Conservation (phyloP, 805 yeast genomes). For the Metschnikowia koreensis region DNA sequence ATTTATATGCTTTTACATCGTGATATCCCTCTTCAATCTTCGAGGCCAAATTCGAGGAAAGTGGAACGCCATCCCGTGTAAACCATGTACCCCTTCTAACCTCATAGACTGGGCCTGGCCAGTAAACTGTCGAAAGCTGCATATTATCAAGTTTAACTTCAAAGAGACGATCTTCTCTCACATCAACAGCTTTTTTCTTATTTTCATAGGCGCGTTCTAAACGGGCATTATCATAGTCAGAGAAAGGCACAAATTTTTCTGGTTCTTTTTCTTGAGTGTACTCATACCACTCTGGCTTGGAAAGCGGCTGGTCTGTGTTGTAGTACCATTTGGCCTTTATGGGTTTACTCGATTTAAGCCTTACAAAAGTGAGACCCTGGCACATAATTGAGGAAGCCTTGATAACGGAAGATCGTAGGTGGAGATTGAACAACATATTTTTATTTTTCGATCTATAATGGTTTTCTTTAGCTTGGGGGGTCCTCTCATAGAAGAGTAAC, state of each 20-base stretch:
- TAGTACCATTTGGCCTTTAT: slow-evolving; percentile 63
- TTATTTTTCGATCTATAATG: not conserved
- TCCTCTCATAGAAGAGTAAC: not conserved
- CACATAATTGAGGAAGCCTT: not conserved
- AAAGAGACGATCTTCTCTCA: slow-evolving; percentile 78
- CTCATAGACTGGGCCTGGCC: slow-evolving; percentile 86
- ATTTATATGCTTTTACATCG: slow-evolving; percentile 27
- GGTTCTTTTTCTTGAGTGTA: slow-evolving; percentile 54
- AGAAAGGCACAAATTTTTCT: slow-evolving; percentile 64
- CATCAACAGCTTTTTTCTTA: slow-evolving; percentile 42
- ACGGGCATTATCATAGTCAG: slow-evolving; percentile 56
- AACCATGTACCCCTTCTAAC: slow-evolving; percentile 89
- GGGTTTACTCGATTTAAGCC: slow-evolving; percentile 7
- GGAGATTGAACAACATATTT: not conserved
- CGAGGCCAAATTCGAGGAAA: slow-evolving; percentile 47
- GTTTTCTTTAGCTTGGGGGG: not conserved
- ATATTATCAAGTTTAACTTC: slow-evolving; percentile 61
- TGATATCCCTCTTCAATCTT: slow-evolving; percentile 59
- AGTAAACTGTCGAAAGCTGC: slow-evolving; percentile 67
- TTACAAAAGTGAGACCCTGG: not conserved
- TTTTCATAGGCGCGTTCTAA: slow-evolving; percentile 51
- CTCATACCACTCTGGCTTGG: slow-evolving; percentile 60
- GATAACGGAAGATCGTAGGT: not conserved
- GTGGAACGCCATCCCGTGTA: slow-evolving; percentile 52
- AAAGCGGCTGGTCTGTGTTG: slow-evolving; percentile 73